Base-by-base conservation (phyloP, 495 filamentous ascomycete genomes). In the Darksidea phi region DNA sequence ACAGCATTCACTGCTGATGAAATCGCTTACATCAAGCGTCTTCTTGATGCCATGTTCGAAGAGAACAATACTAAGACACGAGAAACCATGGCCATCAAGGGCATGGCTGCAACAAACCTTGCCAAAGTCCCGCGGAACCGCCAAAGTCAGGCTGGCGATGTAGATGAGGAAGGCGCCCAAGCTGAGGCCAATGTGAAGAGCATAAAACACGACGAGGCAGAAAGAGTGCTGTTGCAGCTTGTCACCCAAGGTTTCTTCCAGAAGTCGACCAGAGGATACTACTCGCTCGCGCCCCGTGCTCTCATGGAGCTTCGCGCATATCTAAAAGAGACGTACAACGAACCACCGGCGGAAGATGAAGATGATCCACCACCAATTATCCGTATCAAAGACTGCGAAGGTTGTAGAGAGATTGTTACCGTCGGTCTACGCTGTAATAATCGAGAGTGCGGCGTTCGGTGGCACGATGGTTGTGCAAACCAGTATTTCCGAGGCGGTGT, bases 11-110 rank as follows among this genome's bases (percentile, higher is more conserved):
- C 84, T 0, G 75, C 89, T 18, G 95, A 97, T 58, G 92, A 97
- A 75, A 90, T 97, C 36, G 82, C 88, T 11, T 98, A 88, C 72
- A 79, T 97, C 56, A 91, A 95, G 75, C 78, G 94, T 0, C 70
- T 97, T 15, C 84, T 98, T 0, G 93, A 97, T 72, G 85, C 82
- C 62, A 96, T 98, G 86, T 97, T 97, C 70, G 88, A 91, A 47
- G 86, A 80, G 3, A 82, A 91, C 70, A 97, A 97, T 66, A 90
- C 86, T 0, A 75, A 74, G 21, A 75, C 83, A 1, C 82, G 82
- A 58, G 93, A 97, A 73, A 80, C 90, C 48, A 87, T 95, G 84
- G 89, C 87, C 0, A 76, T 96, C 1, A 85, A 79, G 26, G 79
- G 82, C 25, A 89, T 89, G 66, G 83, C 96, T 69, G 93, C 94